Evolutionary conservation across 176 grass and related monocot genomes (phyloP), one percentile per base, ranked within the genome.

Genomic region (Tillandsia fasciculata): DNA sequence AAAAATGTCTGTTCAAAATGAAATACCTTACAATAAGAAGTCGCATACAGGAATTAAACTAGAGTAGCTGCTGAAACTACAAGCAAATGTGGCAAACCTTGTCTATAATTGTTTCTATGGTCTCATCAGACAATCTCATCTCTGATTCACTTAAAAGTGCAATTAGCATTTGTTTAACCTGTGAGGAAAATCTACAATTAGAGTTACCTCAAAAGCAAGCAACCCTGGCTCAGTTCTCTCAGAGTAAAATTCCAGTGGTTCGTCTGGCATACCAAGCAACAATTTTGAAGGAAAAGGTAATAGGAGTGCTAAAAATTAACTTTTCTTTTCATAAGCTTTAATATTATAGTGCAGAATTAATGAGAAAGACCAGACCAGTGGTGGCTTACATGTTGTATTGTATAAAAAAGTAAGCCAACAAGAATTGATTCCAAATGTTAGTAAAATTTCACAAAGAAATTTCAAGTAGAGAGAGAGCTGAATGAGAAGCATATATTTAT

Each of bases 91-190:
- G 26, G 53, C 49, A 79, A 85, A 97, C 94, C 94, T 92, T 97
- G 69, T 97, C 86, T 74, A 96, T 64, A 72, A 96, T 96, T 52
- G 82, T 79, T 71, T 99, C 94, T 42, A 99, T 81, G 69, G 88
- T 90, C 51, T 99, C 94, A 67, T 87, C 89, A 63, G 89, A 86
- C 68, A 99, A 85, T 72, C 84, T 91, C 94, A 99, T 93, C 48
- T 93, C 94, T 57, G 89, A 93, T 90, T 99, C 94, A 20, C 81
- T 84, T 72, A 99, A 64, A 83, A 99, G 89, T 64, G 89, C 89
- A 81, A 92, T 83, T 67, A 99, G 71, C 94, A 99, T 99, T 79
- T 99, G 89, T 57, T 99, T 99, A 50, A 99, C 94, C 89, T 99
- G 86, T 65, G 80, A 42, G 79, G 8, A 70, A 81, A 66, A 48